Evolutionary conservation across 139 green algal species (phyloP).

Genomic region (Chlamydomonas sp.): DNA sequence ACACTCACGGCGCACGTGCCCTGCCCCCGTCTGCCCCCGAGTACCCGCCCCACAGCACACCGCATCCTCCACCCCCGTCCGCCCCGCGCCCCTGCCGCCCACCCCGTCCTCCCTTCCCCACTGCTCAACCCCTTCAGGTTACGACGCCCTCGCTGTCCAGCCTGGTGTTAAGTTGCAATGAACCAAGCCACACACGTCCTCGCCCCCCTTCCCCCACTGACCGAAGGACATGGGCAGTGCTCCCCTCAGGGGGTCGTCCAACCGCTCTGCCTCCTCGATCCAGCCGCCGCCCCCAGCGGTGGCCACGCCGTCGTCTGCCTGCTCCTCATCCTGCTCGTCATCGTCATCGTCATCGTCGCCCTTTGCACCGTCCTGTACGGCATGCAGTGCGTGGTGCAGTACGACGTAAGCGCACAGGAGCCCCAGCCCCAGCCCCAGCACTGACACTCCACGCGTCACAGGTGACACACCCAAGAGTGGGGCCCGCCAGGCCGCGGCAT

Average conservation of each 20-base stretch:
- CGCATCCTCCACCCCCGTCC: no score
- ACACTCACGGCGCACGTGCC: no score
- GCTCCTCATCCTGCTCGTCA: background rate
- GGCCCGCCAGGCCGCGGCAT: no score
- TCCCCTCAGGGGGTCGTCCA: conserved; percentile 49
- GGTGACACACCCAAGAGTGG: no score
- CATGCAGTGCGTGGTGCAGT: background rate
- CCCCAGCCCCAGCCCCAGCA: background rate
- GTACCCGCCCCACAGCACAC: no score
- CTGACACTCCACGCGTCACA: no score
- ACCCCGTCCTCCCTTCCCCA: no score
- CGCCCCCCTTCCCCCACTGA: conserved; percentile 15
- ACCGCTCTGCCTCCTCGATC: conserved; percentile 40
- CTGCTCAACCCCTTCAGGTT: no score
- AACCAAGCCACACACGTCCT: background rate
- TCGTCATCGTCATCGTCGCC: background rate
- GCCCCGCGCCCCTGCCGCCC: no score
- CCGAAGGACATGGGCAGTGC: conserved; percentile 69
- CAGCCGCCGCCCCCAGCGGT: background rate
- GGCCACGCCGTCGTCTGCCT: background rate
- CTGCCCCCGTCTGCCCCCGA: no score
- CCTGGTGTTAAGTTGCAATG: background rate
- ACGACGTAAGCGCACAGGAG: background rate
- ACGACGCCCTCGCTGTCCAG: no score
- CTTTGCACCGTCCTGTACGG: background rate